Percentiles rank a stretch among this genome's conserved stretches.
Evolutionary conservation across 352 stramenopile genomes (phyloP).

Genomic region (Phytophthora agathidicida): DNA sequence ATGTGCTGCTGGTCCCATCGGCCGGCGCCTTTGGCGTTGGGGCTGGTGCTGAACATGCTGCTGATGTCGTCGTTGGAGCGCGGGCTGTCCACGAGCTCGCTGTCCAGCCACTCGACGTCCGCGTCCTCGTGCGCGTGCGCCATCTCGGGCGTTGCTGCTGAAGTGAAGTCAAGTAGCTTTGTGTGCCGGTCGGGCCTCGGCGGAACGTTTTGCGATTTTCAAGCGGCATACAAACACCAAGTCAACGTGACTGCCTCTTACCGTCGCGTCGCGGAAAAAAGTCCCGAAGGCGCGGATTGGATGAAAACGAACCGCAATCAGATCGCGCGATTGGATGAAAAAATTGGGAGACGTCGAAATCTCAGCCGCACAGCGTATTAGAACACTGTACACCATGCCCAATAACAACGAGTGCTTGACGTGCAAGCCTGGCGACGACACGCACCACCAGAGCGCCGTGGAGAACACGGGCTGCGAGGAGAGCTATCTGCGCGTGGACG

Average conservation of each 20-base stretch:
- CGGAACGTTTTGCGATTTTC: conserved; percentile 10
- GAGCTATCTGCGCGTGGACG: conserved; percentile 70
- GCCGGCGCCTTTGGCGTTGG: conserved; percentile 48
- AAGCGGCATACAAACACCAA: conserved; percentile 29
- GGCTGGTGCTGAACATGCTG: conserved; percentile 79
- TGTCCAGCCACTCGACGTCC: conserved; percentile 69
- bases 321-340: conserved; percentile 32
- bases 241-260: conserved; percentile 15
- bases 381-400: conserved; percentile 38
- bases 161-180: too few species aligned
- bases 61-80: conserved; percentile 65
- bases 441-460: conserved; percentile 70
- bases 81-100: conserved; percentile 77
- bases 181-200: too few species aligned
- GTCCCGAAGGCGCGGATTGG: conserved; percentile 22
- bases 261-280: conserved; percentile 26
- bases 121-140: conserved; percentile 28
- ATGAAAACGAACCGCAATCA: not conserved
- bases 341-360: not conserved
- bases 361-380: conserved; percentile 1
- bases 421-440: conserved; percentile 74
- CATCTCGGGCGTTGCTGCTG: conserved; percentile 7
- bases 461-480: conserved; percentile 71
- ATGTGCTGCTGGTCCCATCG: conserved; percentile 15
- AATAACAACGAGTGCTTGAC: conserved; percentile 73